Conservation (phyloP, 2,329 filamentous ascomycete genomes). For the Beauveria medogensis region DNA sequence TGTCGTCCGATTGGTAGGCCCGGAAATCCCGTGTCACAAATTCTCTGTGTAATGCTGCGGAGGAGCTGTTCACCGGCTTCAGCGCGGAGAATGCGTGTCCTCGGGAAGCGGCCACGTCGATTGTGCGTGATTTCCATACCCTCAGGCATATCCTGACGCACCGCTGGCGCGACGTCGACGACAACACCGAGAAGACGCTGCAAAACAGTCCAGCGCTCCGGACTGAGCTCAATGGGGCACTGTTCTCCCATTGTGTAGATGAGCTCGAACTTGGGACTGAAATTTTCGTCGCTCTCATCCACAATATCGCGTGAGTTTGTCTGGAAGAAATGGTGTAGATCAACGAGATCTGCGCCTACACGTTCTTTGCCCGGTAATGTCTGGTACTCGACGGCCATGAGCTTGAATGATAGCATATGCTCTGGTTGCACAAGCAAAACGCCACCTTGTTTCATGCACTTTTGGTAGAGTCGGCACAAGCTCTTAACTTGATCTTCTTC, state of each 20-base stretch:
- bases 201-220: constrained; percentile 47
- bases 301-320: constrained; percentile 44
- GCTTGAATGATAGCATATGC: constrained; percentile 54
- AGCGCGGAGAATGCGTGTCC: constrained; percentile 1
- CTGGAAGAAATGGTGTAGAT: constrained; percentile 37
- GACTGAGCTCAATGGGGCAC: constrained; percentile 40
- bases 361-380: constrained; percentile 18
- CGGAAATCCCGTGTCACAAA: constrained; percentile 19
- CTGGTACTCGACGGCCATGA: constrained; percentile 39
- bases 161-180: neutral
- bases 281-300: constrained; percentile 59
- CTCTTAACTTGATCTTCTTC: constrained; percentile 18
- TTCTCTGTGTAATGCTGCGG: neutral
- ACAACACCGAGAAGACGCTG: constrained; percentile 24
- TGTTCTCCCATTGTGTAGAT: constrained; percentile 55
- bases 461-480: constrained; percentile 31
- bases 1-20: constrained; percentile 36
- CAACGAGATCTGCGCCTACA: constrained; percentile 27
- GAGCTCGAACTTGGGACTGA: constrained; percentile 52
- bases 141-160: neutral
- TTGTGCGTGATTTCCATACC: neutral
- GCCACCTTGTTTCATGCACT: constrained; percentile 42
- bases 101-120: neutral
- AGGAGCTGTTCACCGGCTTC: neutral
- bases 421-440: constrained; percentile 56